Base-by-base conservation (phyloP, 495 filamentous ascomycete genomes). In the Podospora bellae-mahoneyi region DNA sequence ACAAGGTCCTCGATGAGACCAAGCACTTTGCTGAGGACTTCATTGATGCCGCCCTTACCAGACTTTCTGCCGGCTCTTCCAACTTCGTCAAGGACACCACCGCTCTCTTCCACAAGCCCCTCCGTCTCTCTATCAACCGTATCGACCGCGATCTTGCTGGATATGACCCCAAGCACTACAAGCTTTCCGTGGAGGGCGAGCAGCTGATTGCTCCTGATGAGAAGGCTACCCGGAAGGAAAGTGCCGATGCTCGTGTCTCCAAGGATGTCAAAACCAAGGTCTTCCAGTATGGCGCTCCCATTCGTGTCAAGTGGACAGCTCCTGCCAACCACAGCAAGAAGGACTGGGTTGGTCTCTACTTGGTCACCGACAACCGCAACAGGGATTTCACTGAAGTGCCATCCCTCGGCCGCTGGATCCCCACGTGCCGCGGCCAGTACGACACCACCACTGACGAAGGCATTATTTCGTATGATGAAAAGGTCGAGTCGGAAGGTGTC, bases 311-410 rank as follows among this genome's bases (percentile, higher is more conserved):
- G 72, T 99, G 95, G 95, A 93, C 88, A 19, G 96, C 95, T 0
- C 95, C 95, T 1, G 83, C 90, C 64, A 93, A 94, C 73, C 95
- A 98, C 80, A 90, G 89, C 82, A 95, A 91, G 74, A 91, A 89
- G 70, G 95, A 99, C 77, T 99, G 95, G 95, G 87, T 99, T 62
- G 94, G 94, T 20, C 82, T 99, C 6, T 99, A 97, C 81, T 91
- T 90, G 82, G 90, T 99, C 23, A 92, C 91, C 4, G 96, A 98
- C 77, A 98, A 97, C 74, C 86, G 88, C 4, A 93, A 90, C 26
- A 86, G 95, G 56, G 91, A 97, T 58, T 80, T 90, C 27, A 95
- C 94, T 27, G 86, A 90, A 26, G 86, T 97, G 19, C 88, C 91
- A 15, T 95, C 92, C 10, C 89, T 95, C 70, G 94, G 94, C 63